phyloP scores from a whole-genome alignment of 2,329 filamentous ascomycete genomes.

The Onygenales sp. region DNA sequence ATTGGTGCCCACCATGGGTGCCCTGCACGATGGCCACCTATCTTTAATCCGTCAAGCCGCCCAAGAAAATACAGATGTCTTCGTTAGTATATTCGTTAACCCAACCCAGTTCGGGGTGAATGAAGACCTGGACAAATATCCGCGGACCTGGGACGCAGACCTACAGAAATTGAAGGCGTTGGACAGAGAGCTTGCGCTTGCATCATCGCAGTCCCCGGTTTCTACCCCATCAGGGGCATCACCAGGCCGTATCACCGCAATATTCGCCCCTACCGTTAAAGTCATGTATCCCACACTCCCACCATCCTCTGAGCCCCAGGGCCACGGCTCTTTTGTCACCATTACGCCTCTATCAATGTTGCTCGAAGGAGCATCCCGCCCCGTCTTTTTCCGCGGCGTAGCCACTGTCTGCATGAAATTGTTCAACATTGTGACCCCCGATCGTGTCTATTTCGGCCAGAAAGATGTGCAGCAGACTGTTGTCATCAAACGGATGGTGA shows the following conservation, averaged over 20 bases:
- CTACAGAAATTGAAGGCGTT: constrained; percentile 56
- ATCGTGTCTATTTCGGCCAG: constrained; percentile 85
- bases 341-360: constrained; percentile 75
- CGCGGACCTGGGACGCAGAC: constrained; percentile 79
- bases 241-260: constrained; percentile 62
- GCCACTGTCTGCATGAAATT: constrained; percentile 94
- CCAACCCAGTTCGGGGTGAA: constrained; percentile 87
- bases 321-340: constrained; percentile 79
- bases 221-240: constrained; percentile 14
- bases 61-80: constrained; percentile 71
- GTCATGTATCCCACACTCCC: constrained; percentile 84
- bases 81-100: constrained; percentile 92
- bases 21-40: constrained; percentile 84
- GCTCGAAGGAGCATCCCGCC: constrained; percentile 74
- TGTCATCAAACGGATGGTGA: constrained; percentile 75
- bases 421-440: constrained; percentile 71
- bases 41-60: constrained; percentile 78
- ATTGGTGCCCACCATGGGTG: constrained; percentile 95
- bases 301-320: constrained; percentile 60
- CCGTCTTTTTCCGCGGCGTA: constrained; percentile 93
- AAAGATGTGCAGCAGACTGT: constrained; percentile 97
- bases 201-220: constrained; percentile 28
- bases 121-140: constrained; percentile 84
- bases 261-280: constrained; percentile 74
- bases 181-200: constrained; percentile 61